phyloP scores from a whole-genome alignment of 768 basidiomycete species.

The Suillus fuscotomentosus region DNA sequence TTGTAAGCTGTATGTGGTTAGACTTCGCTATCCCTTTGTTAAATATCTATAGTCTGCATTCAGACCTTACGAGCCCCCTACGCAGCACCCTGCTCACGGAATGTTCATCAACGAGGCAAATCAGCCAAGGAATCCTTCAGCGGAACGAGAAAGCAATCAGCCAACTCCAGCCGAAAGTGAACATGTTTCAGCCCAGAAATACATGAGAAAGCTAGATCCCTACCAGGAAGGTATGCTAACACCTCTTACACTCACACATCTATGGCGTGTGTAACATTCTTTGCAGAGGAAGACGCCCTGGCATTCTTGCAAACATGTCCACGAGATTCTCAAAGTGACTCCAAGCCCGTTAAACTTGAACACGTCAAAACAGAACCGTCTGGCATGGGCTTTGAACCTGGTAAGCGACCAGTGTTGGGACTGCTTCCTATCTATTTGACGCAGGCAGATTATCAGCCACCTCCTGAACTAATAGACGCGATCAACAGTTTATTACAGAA shows the following conservation, averaged over 20 bases:
- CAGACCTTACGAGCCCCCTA: constrained; percentile 25
- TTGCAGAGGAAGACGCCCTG: constrained; percentile 25
- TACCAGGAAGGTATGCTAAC: constrained; percentile 23
- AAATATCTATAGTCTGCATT: constrained; percentile 17
- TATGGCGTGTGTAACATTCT: neutral
- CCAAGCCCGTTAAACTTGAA: constrained; percentile 13
- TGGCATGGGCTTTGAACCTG: neutral
- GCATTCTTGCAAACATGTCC: constrained; percentile 11
- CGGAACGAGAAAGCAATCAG: neutral
- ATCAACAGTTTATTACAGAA: neutral
- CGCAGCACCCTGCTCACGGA: constrained; percentile 18
- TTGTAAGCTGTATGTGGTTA: neutral
- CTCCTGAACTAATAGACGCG: constrained; percentile 15
- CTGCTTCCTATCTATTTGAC: neutral
- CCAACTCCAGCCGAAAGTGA: neutral
- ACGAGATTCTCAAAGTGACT: constrained; percentile 6
- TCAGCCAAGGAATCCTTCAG: neutral
- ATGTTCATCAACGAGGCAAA: constrained; percentile 5
- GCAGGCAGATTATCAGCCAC: constrained; percentile 14
- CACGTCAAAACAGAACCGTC: constrained; percentile 9
- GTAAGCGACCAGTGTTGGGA: neutral
- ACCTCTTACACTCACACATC: neutral
- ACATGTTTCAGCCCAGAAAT: constrained; percentile 7
- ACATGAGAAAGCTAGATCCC: constrained; percentile 27
- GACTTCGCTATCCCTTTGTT: neutral